Evolutionary conservation across 768 basidiomycete species (phyloP), one percentile per base, ranked within the genome.

Genomic region (Calocybe indica): DNA sequence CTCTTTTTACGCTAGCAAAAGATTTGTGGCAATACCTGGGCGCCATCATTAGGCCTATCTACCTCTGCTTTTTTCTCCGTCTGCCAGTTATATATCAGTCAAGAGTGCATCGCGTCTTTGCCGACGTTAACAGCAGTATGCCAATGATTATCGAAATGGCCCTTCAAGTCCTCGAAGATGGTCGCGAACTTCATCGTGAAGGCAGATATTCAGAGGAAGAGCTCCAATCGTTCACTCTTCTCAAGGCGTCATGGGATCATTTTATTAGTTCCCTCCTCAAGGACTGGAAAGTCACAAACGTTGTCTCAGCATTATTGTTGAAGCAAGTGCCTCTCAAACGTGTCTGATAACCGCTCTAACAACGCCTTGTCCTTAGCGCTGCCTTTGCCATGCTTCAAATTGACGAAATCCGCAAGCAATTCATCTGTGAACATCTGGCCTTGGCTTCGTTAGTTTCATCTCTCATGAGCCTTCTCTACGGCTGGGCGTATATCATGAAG

Each of bases 361-460:
- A 33, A 13, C 32, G 13, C 12, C 54, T 29, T 1, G 29, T 3
- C 33, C 13, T 22, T 37, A 68, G 63, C 1, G 62, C 63, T 34
- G 63, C 64, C 34, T 51, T 65, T 11, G 62, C 63, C 5, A 58
- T 62, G 13, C 55, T 68, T 2, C 63, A 67, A 36, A 65, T 65
- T 22, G 50, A 60, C 0, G 52, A 50, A 30, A 77, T 78, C 15
- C 68, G 70, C 1, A 55, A 58, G 3, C 75, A 82, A 53, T 75
- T 79, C 0, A 47, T 82, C 12, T 73, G 71, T 1, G 72, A 81
- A 48, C 80, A 77, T 11, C 62, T 74, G 0, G 76, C 79, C 0
- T 66, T 83, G 10, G 63, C 75, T 30, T 79, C 80, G 5, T 62
- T 83, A 34, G 63, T 74, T 1, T 82, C 74, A 32, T 77, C 80